Evolutionary conservation across 768 basidiomycete species (phyloP), one percentile per base, ranked within the genome.

Genomic region (Piloderma croceum): DNA sequence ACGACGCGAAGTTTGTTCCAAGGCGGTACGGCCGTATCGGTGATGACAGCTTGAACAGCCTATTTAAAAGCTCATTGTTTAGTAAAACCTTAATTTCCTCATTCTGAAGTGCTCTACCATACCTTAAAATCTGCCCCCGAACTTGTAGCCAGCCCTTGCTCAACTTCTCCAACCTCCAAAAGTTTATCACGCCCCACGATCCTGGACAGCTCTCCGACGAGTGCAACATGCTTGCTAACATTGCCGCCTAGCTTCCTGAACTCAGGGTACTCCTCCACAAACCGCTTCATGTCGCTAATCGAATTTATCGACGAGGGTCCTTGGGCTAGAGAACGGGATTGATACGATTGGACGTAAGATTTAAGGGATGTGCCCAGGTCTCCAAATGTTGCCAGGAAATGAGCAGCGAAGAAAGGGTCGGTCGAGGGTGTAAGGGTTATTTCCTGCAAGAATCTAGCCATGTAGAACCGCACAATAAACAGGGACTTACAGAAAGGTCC

Each of bases 251-350:
- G 73, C 58, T 93, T 93, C 50, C 84, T 74, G 56, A 98, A 97
- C 61, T 99, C 96, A 1, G 96, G 96, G 63, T 94, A 99, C 52
- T 97, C 93, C 59, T 99, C 96, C 2, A 99, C 88, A 52, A 94
- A 94, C 7, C 75, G 80, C 60, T 98, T 98, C 96, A 99, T 99
- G 51, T 99, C 96, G 4, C 72, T 64, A 42, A 98, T 91, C 1
- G 94, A 97, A 54, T 93, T 92, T 47, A 99, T 94, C 18, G 84
- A 71, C 2, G 81, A 77, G 0, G 85, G 81, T 0, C 77, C 74
- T 37, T 90, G 76, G 3, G 83, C 78, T 21, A 84, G 64, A n/a
- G 86, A 88, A 24, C 80, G 79, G 13, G 79, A 79, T 57, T 90
- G 87, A 63, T 98, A 98, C 13, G 90, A 84, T 54, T 90, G 85